phyloP scores from a whole-genome alignment of 1,284 basidiomycete species.

The Irpex rosettiformis region DNA sequence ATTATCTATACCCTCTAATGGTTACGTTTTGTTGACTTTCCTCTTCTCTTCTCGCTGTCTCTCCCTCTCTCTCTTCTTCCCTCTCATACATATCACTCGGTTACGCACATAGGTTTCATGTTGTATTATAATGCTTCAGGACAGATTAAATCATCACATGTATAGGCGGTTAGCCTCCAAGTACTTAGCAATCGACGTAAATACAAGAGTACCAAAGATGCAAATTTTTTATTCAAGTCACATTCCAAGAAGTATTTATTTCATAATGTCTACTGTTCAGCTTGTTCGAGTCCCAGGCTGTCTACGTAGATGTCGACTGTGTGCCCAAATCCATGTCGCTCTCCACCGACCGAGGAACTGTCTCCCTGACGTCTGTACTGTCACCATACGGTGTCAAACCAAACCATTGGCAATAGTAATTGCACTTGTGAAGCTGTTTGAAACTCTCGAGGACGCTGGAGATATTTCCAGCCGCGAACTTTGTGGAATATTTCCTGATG shows the following conservation, averaged over 20 bases:
- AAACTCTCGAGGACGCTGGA: neutral
- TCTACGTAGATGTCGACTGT: too few relatives aligned
- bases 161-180: constrained; percentile 1
- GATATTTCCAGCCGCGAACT: neutral
- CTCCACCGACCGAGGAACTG: too few relatives aligned
- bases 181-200: neutral
- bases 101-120: too few relatives aligned
- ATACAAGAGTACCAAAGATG: neutral
- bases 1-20: too few relatives aligned
- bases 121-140: constrained; percentile 4
- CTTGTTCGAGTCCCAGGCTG: too few relatives aligned
- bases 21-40: neutral
- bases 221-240: too few relatives aligned
- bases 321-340: too few relatives aligned
- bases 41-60: constrained; percentile 1
- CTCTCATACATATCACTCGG: too few relatives aligned
- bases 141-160: neutral
- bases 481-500: neutral
- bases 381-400: too few relatives aligned
- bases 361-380: too few relatives aligned
- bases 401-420: neutral
- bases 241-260: too few relatives aligned
- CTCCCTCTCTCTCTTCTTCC: neutral
- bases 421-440: neutral
- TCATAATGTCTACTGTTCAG: too few relatives aligned